phyloP scores from a whole-genome alignment of 768 basidiomycete species.

The Rhizopogon vinicolor region DNA sequence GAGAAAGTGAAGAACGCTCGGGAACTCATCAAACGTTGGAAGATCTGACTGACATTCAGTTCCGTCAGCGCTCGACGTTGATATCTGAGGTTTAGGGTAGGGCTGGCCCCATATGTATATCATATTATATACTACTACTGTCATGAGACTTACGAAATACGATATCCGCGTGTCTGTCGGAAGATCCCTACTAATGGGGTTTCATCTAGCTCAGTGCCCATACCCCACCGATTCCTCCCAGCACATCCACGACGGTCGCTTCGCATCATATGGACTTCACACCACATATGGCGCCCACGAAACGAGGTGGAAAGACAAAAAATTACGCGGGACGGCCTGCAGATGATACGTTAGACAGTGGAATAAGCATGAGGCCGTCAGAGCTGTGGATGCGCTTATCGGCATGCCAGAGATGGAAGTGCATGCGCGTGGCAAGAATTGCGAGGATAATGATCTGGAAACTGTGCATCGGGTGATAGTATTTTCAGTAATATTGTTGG shows the following conservation, averaged over 20 bases:
- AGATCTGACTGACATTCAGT: neutral
- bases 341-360: neutral
- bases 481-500: neutral
- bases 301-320: no score
- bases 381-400: neutral
- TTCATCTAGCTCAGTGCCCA: no score
- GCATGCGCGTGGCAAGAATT: neutral
- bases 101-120: neutral
- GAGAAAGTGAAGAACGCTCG: conserved; percentile 4
- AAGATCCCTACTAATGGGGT: neutral
- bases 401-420: neutral
- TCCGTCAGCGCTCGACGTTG: no score
- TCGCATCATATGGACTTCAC: no score
- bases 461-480: neutral
- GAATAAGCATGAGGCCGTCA: neutral
- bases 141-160: neutral
- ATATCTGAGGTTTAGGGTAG: neutral
- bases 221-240: no score
- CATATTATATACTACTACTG: neutral
- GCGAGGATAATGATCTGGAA: neutral
- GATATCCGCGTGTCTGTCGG: neutral
- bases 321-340: no score
- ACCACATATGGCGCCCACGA: no score
- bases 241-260: no score
- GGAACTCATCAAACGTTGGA: neutral